Percentiles rank a stretch among this genome's conserved stretches.
Conservation (phyloP, 306 rosid genomes). For the Castanopsis chinensis region DNA sequence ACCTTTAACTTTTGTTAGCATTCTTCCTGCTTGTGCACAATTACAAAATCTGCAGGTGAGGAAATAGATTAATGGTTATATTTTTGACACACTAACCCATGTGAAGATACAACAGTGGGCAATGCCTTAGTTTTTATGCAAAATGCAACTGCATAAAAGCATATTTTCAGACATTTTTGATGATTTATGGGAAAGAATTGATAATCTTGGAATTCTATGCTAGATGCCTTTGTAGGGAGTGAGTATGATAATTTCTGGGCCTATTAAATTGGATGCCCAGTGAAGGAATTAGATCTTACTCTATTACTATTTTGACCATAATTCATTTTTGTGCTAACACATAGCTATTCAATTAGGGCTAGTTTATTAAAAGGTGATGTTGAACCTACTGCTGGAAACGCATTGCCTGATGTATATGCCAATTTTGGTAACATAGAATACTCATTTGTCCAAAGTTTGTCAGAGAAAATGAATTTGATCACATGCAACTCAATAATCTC, state of each 20-base stretch:
- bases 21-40: conserved; percentile 72
- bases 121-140: conserved; percentile 82
- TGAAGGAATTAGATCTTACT: conserved; percentile 54
- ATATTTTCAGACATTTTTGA: conserved; percentile 50
- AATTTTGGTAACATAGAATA: conserved; percentile 68
- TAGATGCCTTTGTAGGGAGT: conserved; percentile 56
- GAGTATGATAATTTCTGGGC: conserved; percentile 43
- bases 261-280: conserved; percentile 52
- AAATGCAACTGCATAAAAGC: conserved; percentile 48
- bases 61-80: conserved; percentile 64
- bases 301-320: conserved; percentile 56
- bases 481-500: conserved; percentile 75
- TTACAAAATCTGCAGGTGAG: conserved; percentile 45
- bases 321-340: conserved; percentile 55
- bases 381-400: conserved; percentile 62
- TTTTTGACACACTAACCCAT: conserved; percentile 47
- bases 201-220: conserved; percentile 90
- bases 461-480: conserved; percentile 51
- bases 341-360: conserved; percentile 58
- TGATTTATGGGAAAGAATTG: conserved; percentile 62
- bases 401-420: conserved; percentile 85
- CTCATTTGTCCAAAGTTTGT: conserved; percentile 57
- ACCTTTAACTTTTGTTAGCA: conserved; percentile 64
- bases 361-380: conserved; percentile 43
- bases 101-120: conserved; percentile 51